A percentile compares a stretch with the other conserved stretches of the same genome.
These are phyloP conservation scores for Umbilicaria muhlenbergii DNA, from an alignment of 495 filamentous ascomycete genomes.

Conservation along the genomic window DNA sequence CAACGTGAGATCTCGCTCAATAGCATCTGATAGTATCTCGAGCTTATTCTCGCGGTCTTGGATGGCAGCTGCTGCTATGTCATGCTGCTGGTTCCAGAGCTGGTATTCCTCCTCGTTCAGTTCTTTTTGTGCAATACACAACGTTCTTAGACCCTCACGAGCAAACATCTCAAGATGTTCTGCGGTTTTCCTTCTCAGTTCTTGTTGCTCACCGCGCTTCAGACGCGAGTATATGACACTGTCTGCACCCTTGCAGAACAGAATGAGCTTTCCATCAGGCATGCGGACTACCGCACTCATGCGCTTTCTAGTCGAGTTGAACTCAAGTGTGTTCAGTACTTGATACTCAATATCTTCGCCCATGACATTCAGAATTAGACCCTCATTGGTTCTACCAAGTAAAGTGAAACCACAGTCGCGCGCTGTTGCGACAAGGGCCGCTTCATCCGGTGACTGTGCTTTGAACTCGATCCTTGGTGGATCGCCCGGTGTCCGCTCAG, in stretches of 20 bases:
- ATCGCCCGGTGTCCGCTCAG: constrained; percentile 75
- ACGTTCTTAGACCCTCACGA: constrained; percentile 81
- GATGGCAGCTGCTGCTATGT: constrained; percentile 71
- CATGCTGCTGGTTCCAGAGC: constrained; percentile 72
- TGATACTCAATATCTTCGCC: constrained; percentile 71
- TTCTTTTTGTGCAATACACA: constrained; percentile 83
- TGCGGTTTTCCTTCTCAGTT: constrained; percentile 69
- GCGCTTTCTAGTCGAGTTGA: constrained; percentile 91
- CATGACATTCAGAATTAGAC: constrained; percentile 72
- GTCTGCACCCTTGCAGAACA: constrained; percentile 97
- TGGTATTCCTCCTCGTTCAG: constrained; percentile 78
- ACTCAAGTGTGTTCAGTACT: constrained; percentile 90
- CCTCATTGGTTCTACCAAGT: constrained; percentile 60
- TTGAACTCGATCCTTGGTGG: constrained; percentile 88
- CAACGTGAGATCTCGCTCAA: constrained; percentile 79
- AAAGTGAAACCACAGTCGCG: constrained; percentile 95
- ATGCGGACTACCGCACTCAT: constrained; percentile 98
- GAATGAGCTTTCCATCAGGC: constrained; percentile 80
- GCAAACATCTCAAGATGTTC: constrained; percentile 96
- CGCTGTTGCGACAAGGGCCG: constrained; percentile 84
- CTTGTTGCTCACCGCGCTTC: constrained; percentile 66
- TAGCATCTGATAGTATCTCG: constrained; percentile 73
- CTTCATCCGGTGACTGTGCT: constrained; percentile 95
- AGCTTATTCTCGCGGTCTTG: constrained; percentile 86
- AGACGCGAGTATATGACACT: constrained; percentile 94